Evolutionary conservation across 768 basidiomycete genomes (phyloP).

Genomic region (Rhodotorula toruloides): DNA sequence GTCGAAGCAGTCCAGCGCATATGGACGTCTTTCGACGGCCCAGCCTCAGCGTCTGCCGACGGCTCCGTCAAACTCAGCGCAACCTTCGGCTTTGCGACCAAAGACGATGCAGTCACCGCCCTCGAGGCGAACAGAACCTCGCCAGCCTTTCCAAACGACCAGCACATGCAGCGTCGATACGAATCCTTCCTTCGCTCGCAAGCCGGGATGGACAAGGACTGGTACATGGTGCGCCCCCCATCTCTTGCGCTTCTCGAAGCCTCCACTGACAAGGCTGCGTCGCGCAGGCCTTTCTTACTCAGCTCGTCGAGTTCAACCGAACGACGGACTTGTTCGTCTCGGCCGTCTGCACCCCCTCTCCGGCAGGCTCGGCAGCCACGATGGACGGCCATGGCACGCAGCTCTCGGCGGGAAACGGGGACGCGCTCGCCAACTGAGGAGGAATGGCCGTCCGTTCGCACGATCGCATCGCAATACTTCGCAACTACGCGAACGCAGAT

Average conservation of each 20-base stretch:
- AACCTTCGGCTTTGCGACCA: not conserved
- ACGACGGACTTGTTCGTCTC: not conserved
- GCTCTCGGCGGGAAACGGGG: too few species aligned
- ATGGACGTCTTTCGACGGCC: not conserved
- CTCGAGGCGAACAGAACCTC: not conserved
- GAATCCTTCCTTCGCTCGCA: conserved; percentile 7
- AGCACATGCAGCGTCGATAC: not conserved
- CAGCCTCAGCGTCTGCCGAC: not conserved
- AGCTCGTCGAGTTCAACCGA: conserved; percentile 8
- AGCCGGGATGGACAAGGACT: conserved; percentile 4
- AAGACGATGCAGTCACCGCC: not conserved
- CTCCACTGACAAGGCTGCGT: too few species aligned
- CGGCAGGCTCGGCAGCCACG: not conserved
- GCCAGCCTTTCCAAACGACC: not conserved
- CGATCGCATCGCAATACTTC: too few species aligned
- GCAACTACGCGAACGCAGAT: too few species aligned
- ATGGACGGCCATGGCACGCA: not conserved
- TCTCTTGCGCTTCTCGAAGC: not conserved
- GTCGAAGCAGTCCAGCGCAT: not conserved
- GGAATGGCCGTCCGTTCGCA: too few species aligned
- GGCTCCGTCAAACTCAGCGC: not conserved
- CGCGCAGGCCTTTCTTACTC: conserved; percentile 6
- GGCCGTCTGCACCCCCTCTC: not conserved
- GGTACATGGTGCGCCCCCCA: conserved; percentile 3
- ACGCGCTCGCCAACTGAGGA: too few species aligned